Percentiles rank a stretch among this genome's conserved stretches.
Evolutionary conservation across 495 filamentous ascomycete species (phyloP).

Genomic region (Trichoderma asperelloides): DNA sequence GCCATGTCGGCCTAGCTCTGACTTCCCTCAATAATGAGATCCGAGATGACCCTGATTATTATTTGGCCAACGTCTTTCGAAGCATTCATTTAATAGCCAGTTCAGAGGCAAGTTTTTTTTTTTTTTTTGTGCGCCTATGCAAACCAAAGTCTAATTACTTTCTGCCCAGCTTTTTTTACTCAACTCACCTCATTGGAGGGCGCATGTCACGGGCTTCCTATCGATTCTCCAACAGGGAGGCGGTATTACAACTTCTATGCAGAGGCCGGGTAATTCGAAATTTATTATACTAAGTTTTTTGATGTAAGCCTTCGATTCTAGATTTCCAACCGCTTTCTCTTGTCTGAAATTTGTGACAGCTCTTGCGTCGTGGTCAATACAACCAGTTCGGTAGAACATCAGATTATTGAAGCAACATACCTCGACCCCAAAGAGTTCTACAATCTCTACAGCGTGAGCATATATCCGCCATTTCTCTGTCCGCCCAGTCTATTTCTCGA

Average conservation of each 20-base stretch:
- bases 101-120: slow-evolving; percentile 14
- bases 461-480: slow-evolving; percentile 18
- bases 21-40: slow-evolving; percentile 24
- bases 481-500: slow-evolving; percentile 17
- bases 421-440: slow-evolving; percentile 16
- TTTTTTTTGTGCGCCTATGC: not conserved
- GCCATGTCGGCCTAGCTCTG: slow-evolving; percentile 23
- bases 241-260: not conserved
- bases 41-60: slow-evolving; percentile 11
- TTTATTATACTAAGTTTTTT: not conserved
- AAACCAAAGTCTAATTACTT: not conserved
- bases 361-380: slow-evolving; percentile 21
- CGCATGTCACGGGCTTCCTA: not conserved
- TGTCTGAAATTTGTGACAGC: slow-evolving; percentile 13
- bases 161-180: not conserved
- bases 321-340: not conserved
- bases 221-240: not conserved
- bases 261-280: not conserved
- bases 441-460: slow-evolving; percentile 9
- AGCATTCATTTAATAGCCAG: slow-evolving; percentile 14
- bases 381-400: slow-evolving; percentile 19
- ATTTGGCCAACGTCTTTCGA: slow-evolving; percentile 18
- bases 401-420: slow-evolving; percentile 12
- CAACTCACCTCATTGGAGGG: not conserved
- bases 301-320: not conserved